Conservation (phyloP, 2,329 filamentous ascomycete species). For the Diaporthe helianthi region DNA sequence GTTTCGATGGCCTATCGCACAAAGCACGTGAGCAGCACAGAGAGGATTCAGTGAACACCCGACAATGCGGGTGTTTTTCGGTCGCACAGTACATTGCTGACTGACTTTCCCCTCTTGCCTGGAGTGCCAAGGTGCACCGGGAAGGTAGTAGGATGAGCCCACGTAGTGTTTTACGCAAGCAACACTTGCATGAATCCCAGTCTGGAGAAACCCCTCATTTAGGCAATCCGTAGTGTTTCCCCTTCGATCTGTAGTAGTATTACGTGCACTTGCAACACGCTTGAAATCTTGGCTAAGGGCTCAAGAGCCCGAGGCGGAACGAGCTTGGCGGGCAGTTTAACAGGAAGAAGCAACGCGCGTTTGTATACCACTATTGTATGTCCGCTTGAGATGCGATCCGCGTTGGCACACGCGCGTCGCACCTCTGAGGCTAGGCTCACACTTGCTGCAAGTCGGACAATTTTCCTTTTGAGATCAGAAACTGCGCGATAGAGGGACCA, state of each 20-base stretch:
- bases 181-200: conserved; percentile 17
- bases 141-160: not conserved
- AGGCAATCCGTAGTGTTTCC: conserved; percentile 14
- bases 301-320: conserved; percentile 4
- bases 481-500: not conserved
- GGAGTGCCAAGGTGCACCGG: conserved; percentile 10
- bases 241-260: not conserved
- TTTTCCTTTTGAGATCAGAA: not conserved
- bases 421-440: conserved; percentile 11
- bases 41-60: not conserved
- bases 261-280: conserved; percentile 15
- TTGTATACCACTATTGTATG: conserved; percentile 14
- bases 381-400: not conserved
- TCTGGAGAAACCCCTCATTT: not conserved
- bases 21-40: not conserved
- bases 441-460: conserved; percentile 13
- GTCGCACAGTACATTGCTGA: conserved; percentile 11
- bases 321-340: not conserved
- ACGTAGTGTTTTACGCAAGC: conserved; percentile 19
- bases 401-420: conserved; percentile 10
- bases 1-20: not conserved
- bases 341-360: conserved; percentile 9
- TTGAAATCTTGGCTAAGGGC: not conserved
- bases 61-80: not conserved
- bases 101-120: not conserved